A percentile compares a stretch with the other conserved stretches of the same genome.
Evolutionary conservation across 2,329 filamentous ascomycete species (phyloP).

Genomic region (Coleophoma eucalyptorum): DNA sequence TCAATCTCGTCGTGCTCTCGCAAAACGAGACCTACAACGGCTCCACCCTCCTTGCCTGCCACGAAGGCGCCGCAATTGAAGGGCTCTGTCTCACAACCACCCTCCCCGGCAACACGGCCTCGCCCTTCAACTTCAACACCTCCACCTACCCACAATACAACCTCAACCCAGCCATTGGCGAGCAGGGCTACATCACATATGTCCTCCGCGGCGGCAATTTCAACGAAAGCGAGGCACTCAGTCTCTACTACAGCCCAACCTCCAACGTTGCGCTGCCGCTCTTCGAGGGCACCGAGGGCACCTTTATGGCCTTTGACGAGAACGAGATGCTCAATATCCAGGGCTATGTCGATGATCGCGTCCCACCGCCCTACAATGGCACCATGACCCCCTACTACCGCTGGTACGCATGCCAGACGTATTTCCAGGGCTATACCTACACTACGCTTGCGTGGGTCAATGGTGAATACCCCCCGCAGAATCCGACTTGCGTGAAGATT

Average conservation of each 20-base stretch:
- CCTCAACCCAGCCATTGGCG: slow-evolving; percentile 14
- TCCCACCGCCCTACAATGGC: slow-evolving; percentile 24
- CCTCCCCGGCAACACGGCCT: slow-evolving; percentile 5
- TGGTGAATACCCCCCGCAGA: slow-evolving; percentile 34
- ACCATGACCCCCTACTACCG: slow-evolving; percentile 20
- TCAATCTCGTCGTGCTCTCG: slow-evolving; percentile 36
- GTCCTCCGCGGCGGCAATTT: slow-evolving; percentile 18
- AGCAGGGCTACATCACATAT: slow-evolving; percentile 18
- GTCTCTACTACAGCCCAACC: slow-evolving; percentile 30
- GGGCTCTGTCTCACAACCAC: slow-evolving; percentile 33
- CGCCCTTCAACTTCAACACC: slow-evolving; percentile 14
- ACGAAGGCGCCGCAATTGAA: slow-evolving; percentile 44
- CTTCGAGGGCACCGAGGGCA: slow-evolving; percentile 21
- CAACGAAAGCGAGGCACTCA: slow-evolving; percentile 29
- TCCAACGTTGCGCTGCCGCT: slow-evolving; percentile 38
- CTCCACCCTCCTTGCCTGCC: slow-evolving; percentile 35
- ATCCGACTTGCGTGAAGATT: slow-evolving; percentile 39
- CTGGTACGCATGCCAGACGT: slow-evolving; percentile 42
- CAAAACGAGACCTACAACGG: slow-evolving; percentile 33
- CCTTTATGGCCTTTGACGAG: slow-evolving; percentile 35
- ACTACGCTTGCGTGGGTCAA: slow-evolving; percentile 37
- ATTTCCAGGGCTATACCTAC: slow-evolving; percentile 36
- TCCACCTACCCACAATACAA: slow-evolving; percentile 26
- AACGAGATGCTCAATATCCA: slow-evolving; percentile 33
- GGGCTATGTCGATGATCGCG: slow-evolving; percentile 34